phyloP scores from a whole-genome alignment of 2,329 filamentous ascomycete species.

The Seiridium cupressi region DNA sequence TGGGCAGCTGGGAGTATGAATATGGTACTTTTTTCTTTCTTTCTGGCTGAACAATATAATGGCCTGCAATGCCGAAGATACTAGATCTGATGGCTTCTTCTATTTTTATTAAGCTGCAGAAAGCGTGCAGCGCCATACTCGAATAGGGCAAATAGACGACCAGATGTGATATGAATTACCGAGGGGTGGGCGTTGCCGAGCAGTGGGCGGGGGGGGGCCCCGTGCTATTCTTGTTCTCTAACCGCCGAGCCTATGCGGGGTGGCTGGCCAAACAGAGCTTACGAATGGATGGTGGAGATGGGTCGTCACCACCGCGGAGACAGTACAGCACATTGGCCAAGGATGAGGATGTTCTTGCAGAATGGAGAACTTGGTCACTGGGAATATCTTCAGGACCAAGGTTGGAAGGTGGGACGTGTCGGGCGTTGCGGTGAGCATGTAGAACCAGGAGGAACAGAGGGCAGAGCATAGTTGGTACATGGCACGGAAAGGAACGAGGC shows the following conservation, averaged over 20 bases:
- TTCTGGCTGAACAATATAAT: neutral
- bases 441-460: too few relatives aligned
- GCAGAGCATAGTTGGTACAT: too few relatives aligned
- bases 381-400: neutral
- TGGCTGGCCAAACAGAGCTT: constrained; percentile 6
- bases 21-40: neutral
- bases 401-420: neutral
- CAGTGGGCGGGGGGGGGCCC: neutral
- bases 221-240: constrained; percentile 2
- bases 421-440: neutral
- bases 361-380: neutral
- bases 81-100: neutral
- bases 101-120: neutral
- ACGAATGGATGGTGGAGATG: neutral
- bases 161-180: neutral
- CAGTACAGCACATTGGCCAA: neutral
- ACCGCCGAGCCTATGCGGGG: constrained; percentile 6
- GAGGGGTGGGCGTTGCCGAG: neutral
- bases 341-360: neutral
- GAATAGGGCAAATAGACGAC: neutral
- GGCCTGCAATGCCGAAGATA: neutral
- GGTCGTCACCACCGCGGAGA: neutral
- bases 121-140: neutral
- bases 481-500: too few relatives aligned
- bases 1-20: too few relatives aligned